Evolutionary conservation across 495 filamentous ascomycete species (phyloP), one percentile per base, ranked within the genome.

Genomic region (Xylaria curta): DNA sequence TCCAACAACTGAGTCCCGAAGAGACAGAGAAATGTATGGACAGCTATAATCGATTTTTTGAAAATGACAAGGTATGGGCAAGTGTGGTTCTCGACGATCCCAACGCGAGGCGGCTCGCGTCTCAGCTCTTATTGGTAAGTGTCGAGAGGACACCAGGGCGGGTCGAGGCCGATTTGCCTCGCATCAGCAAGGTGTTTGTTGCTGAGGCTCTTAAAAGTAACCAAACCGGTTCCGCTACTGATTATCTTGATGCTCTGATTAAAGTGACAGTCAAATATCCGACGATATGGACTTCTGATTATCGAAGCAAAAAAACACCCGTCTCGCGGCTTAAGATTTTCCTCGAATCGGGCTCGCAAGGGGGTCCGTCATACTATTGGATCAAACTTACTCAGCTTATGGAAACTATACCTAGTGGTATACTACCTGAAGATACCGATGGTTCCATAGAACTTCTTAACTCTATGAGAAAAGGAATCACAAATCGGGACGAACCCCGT

Each of bases 311-410:
- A 76, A 91, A 89, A 51, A 83, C 90, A 33, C 85, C 91, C 0
- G 81, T 89, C 0, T 86, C 87, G 40, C 85, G 89, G 36, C 75
- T 99, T 4, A 86, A 85, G 42, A 84, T 88, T 24, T 97, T 97
- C 74, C 82, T 98, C n/a, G 89, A 91, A 68, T 90, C 90, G 75
- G 96, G 97, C 58, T 97, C 95, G 1, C 92, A 97, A 74, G 88
- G 88, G 9, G 89, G 91, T 13, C 81, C 88, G 3, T 80, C 84
- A 3, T 86, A 86, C 5, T 97, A 89, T 78, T 99, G 96, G 96
- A 74, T 81, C 19, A 87, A 87, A 3, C 73, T 97, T 46, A 81
- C 84, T 53, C 82, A 81, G 31, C 76, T 97, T 1, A 75, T 98
- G 44, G 76, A 82, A 12, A 75, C 78, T 0, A 77, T 98, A 13